phyloP scores from a whole-genome alignment of 345 rosid genomes.

The Linum trigynum region DNA sequence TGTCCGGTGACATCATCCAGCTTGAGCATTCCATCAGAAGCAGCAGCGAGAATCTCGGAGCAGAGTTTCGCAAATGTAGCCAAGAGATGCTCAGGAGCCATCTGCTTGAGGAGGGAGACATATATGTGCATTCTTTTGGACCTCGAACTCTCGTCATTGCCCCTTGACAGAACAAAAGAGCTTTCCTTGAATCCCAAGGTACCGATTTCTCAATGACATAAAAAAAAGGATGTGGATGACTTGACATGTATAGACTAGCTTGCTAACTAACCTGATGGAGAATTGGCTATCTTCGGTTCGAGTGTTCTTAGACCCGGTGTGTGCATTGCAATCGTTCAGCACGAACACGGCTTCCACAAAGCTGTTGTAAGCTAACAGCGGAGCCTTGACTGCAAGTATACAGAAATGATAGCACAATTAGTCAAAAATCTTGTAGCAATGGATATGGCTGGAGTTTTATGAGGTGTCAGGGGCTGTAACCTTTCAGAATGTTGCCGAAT shows the following conservation, averaged over 20 bases:
- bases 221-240: no score
- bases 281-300: constrained; percentile 45
- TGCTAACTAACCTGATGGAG: constrained; percentile 44
- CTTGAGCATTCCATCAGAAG: constrained; percentile 80
- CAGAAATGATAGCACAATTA: not conserved
- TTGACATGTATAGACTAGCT: constrained; percentile 1
- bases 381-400: constrained; percentile 64
- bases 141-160: constrained; percentile 59
- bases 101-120: constrained; percentile 71
- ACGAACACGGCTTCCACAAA: constrained; percentile 89
- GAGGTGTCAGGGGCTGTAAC: constrained; percentile 25
- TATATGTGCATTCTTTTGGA: constrained; percentile 85
- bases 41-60: constrained; percentile 88
- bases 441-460: not conserved
- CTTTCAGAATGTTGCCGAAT: constrained; percentile 83
- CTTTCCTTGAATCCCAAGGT: not conserved
- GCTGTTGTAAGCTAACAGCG: constrained; percentile 93
- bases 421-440: not conserved
- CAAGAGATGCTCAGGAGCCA: constrained; percentile 92
- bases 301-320: constrained; percentile 42
- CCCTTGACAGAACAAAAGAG: constrained; percentile 38
- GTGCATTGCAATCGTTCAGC: constrained; percentile 67
- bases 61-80: constrained; percentile 96
- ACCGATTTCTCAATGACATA: no score
- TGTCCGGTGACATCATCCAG: constrained; percentile 65